A percentile compares a stretch with the other conserved stretches of the same genome.
Evolutionary conservation across 176 grass and related monocot species (phyloP).

Genomic region (Poa pratensis): DNA sequence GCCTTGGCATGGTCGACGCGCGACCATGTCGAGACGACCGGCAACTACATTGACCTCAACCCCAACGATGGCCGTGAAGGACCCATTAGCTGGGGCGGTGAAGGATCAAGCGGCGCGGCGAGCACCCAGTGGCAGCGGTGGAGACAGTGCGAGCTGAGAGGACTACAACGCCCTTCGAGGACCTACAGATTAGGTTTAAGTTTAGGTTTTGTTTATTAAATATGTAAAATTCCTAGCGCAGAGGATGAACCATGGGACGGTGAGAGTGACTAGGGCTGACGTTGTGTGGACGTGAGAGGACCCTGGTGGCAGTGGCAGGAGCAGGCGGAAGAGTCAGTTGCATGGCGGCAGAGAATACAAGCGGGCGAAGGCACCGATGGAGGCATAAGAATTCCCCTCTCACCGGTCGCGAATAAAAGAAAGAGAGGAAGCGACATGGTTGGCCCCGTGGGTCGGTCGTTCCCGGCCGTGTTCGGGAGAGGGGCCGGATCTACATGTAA

Average conservation of each 20-base stretch:
- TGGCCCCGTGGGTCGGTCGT: conserved; percentile 56
- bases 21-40: no score
- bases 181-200: no score
- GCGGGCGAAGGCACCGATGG: conserved; percentile 20
- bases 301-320: conserved; percentile 18
- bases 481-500: not conserved
- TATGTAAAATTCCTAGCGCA: not conserved
- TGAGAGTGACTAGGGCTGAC: conserved; percentile 44
- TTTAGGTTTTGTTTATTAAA: no score
- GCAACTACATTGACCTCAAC: no score
- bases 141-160: no score
- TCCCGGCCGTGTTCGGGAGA: not conserved
- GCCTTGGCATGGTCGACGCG: no score
- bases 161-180: no score
- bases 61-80: no score
- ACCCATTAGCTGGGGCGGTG: no score
- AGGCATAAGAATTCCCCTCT: not conserved
- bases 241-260: not conserved
- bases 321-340: conserved; percentile 44
- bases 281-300: conserved; percentile 37
- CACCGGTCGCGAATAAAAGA: not conserved
- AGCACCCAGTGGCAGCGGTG: no score
- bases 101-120: no score
- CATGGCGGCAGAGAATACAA: conserved; percentile 16
- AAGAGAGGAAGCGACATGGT: not conserved